Evolutionary conservation across 768 basidiomycete species (phyloP).

Genomic region (Boletus bicolor): DNA sequence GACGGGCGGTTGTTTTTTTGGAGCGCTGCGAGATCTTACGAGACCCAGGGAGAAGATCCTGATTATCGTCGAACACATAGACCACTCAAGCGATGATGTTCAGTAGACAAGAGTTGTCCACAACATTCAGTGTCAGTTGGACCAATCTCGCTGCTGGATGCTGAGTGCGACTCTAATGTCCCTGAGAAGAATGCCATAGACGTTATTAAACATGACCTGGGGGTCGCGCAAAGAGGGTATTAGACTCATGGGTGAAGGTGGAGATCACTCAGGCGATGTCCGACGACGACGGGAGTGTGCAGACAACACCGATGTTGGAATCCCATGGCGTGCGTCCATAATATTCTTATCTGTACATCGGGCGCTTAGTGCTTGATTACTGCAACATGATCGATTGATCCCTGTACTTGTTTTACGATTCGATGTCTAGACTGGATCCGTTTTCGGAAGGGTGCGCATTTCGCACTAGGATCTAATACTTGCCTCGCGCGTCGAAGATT

Average conservation of each 20-base stretch:
- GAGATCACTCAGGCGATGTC: not conserved
- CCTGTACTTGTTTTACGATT: not conserved
- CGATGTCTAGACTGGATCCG: not conserved
- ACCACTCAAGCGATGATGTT: not conserved
- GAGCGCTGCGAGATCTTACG: conserved; percentile 40
- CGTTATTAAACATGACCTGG: not conserved
- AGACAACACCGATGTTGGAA: not conserved
- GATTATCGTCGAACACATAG: not conserved
- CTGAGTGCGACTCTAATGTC: not conserved
- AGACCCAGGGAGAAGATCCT: not conserved
- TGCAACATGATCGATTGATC: not conserved
- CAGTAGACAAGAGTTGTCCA: not conserved
- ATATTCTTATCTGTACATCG: not conserved
- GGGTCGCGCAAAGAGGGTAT: too few relatives aligned
- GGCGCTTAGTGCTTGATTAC: not conserved
- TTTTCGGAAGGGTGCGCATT: not conserved
- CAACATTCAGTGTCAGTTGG: not conserved
- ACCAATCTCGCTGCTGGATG: not conserved
- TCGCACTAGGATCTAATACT: not conserved
- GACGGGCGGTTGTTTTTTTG: conserved; percentile 48
- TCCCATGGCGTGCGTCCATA: not conserved
- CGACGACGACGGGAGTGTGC: not conserved
- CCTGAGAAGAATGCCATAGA: not conserved
- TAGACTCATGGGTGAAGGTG: not conserved
- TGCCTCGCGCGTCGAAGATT: not conserved